Percentiles rank a stretch among this genome's conserved stretches.
Conservation (phyloP, 108 stramenopile genomes). For the Fistulifera solaris region DNA sequence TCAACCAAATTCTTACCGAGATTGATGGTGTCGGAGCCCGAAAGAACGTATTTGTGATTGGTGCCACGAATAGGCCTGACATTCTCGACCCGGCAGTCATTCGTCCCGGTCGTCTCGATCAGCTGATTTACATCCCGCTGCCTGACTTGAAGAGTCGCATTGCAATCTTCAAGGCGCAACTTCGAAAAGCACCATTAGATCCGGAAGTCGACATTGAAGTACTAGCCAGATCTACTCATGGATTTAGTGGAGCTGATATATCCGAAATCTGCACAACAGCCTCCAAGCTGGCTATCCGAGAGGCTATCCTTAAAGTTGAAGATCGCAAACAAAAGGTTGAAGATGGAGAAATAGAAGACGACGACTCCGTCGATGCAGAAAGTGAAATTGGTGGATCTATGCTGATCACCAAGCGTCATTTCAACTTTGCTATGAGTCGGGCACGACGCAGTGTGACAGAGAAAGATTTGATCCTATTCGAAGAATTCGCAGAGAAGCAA, state of each 20-base stretch:
- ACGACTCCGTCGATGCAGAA: conserved; percentile 17
- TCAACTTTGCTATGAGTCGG: conserved; percentile 90
- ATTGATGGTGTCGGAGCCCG: conserved; percentile 96
- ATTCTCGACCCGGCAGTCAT: conserved; percentile 90
- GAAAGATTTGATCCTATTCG: conserved; percentile 89
- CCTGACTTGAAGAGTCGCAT: conserved; percentile 83
- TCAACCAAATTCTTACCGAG: conserved; percentile 97
- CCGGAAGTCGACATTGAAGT: conserved; percentile 77
- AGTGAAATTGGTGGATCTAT: conserved; percentile 15
- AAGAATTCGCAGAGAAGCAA: conserved; percentile 85
- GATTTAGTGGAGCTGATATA: conserved; percentile 94
- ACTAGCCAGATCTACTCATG: conserved; percentile 77
- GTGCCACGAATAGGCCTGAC: conserved; percentile 92
- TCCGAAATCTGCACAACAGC: conserved; percentile 91
- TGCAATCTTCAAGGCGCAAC: conserved; percentile 91
- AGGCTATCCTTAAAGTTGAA: conserved; percentile 77
- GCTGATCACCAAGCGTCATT: conserved; percentile 73
- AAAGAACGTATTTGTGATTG: conserved; percentile 89
- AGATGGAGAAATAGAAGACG: conserved; percentile 50
- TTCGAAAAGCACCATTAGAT: conserved; percentile 87
- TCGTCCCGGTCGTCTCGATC: conserved; percentile 93
- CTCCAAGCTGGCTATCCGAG: conserved; percentile 89
- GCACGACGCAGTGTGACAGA: conserved; percentile 84
- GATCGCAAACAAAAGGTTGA: conserved; percentile 39
- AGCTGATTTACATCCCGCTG: conserved; percentile 88